phyloP scores from a whole-genome alignment of 2,329 filamentous ascomycete genomes.

The Pseudogymnoascus sp. region DNA sequence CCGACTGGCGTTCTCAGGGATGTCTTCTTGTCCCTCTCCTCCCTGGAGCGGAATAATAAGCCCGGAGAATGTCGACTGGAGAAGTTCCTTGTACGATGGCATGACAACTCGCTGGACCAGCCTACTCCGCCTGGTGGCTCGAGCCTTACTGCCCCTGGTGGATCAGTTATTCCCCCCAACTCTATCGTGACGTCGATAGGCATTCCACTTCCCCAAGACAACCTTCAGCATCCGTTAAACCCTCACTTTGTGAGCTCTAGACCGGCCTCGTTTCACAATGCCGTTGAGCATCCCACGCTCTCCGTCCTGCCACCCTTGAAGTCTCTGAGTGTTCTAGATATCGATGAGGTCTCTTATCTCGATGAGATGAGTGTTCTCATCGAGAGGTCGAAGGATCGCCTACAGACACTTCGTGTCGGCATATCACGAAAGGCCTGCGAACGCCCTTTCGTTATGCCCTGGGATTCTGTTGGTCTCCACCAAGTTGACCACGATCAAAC shows the following conservation, averaged over 20 bases:
- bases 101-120: slow-evolving; percentile 50
- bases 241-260: slow-evolving; percentile 23
- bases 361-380: slow-evolving; percentile 76
- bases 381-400: slow-evolving; percentile 55
- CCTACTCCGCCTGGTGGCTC: slow-evolving; percentile 14
- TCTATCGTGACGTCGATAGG: slow-evolving; percentile 35
- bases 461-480: slow-evolving; percentile 53
- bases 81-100: slow-evolving; percentile 73
- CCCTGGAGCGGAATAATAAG: slow-evolving; percentile 47
- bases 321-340: slow-evolving; percentile 68
- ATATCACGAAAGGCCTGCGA: slow-evolving; percentile 45
- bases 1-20: slow-evolving; percentile 74
- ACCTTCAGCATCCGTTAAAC: slow-evolving; percentile 18
- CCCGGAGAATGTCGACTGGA: slow-evolving; percentile 53
- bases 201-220: slow-evolving; percentile 27
- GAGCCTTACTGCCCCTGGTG: not conserved
- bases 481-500: slow-evolving; percentile 53
- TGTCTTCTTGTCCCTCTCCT: slow-evolving; percentile 71
- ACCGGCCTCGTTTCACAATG: slow-evolving; percentile 42
- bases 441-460: slow-evolving; percentile 49
- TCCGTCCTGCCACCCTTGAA: slow-evolving; percentile 67
- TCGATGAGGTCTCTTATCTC: slow-evolving; percentile 74
- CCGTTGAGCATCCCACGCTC: slow-evolving; percentile 71
- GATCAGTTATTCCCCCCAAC: not conserved
- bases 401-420: slow-evolving; percentile 66